A percentile compares a stretch with the other conserved stretches of the same genome.
These are phyloP conservation scores for Chlamydomonas applanata DNA, from an alignment of 139 green algal genomes.

Conservation along the genomic window DNA sequence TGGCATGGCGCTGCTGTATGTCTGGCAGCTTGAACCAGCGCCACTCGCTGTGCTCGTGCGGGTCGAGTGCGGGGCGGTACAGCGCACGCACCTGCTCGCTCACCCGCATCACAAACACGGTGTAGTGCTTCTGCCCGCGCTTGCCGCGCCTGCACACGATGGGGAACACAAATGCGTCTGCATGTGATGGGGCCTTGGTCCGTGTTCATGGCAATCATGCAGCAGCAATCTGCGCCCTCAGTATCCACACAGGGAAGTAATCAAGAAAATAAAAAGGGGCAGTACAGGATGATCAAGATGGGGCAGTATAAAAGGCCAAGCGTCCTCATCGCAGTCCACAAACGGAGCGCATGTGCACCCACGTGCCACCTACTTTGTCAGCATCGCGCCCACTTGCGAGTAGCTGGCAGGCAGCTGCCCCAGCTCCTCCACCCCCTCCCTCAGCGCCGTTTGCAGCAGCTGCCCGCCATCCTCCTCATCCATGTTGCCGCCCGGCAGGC, in stretches of 20 bases:
- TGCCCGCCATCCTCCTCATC: constrained; percentile 47
- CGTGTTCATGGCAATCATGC: too few species aligned
- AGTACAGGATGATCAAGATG: too few species aligned
- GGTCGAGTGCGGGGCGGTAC: constrained; percentile 9
- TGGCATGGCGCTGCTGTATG: too few species aligned
- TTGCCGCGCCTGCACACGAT: constrained; percentile 63
- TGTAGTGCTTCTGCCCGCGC: constrained; percentile 71
- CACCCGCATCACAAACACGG: constrained; percentile 56
- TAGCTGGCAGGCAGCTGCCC: constrained; percentile 14
- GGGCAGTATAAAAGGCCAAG: too few species aligned
- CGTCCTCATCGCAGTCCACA: too few species aligned
- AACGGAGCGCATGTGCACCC: too few species aligned
- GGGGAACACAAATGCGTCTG: not conserved
- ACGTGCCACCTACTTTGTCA: constrained; percentile 21
- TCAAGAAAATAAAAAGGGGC: too few species aligned
- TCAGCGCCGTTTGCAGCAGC: constrained; percentile 59
- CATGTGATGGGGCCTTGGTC: not conserved
- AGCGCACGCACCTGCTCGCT: not conserved
- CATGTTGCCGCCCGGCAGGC: constrained; percentile 73
- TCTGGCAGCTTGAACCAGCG: not conserved
- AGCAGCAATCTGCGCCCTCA: too few species aligned
- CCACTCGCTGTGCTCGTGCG: constrained; percentile 9
- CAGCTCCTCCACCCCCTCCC: constrained; percentile 52
- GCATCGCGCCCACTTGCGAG: constrained; percentile 12
- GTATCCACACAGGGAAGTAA: too few species aligned